Evolutionary conservation across 2,329 filamentous ascomycete genomes (phyloP).

Genomic region (Colletotrichum siamense): DNA sequence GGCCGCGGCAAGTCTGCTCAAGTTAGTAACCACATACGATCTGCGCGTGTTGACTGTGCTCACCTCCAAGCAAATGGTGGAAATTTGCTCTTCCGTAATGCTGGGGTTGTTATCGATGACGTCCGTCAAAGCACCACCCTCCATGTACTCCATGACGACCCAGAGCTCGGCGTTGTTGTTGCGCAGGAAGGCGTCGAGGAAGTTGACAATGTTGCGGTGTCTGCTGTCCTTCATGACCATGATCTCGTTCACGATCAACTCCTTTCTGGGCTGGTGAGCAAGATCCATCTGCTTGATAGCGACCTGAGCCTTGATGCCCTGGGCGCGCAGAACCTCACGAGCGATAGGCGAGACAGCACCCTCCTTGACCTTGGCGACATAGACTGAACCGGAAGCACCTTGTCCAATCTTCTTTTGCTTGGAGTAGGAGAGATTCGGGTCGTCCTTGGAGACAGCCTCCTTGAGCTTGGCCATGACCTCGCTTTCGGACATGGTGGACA

Average conservation of each 20-base stretch:
- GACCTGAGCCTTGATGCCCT: slow-evolving; percentile 85
- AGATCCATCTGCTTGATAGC: slow-evolving; percentile 99
- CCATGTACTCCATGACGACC: slow-evolving; percentile 99
- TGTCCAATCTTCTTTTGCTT: slow-evolving; percentile 99
- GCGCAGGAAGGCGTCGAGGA: slow-evolving; percentile 93
- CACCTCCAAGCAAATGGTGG: slow-evolving; percentile 96
- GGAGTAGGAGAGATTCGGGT: slow-evolving; percentile 93
- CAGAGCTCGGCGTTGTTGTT: slow-evolving; percentile 96
- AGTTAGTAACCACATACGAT: slow-evolving; percentile 23
- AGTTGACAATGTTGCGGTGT: slow-evolving; percentile 99
- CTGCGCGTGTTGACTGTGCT: slow-evolving; percentile 31
- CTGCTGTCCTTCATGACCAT: slow-evolving; percentile 99
- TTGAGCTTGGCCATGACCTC: slow-evolving; percentile 97
- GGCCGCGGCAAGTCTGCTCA: slow-evolving; percentile 85
- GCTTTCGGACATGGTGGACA: slow-evolving; percentile 97
- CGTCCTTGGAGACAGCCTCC: slow-evolving; percentile 94
- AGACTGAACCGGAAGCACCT: slow-evolving; percentile 96
- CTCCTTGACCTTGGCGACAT: slow-evolving; percentile 95
- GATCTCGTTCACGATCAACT: slow-evolving; percentile 98
- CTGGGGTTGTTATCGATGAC: slow-evolving; percentile 97
- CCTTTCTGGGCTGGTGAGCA: slow-evolving; percentile 94
- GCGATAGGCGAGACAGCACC: slow-evolving; percentile 82
- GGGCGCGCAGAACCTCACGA: slow-evolving; percentile 76
- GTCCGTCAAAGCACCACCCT: slow-evolving; percentile 95
- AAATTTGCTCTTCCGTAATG: slow-evolving; percentile 96